These are phyloP conservation scores for Fagopyrum tataricum DNA, from an alignment of 148 eudicot species.

Conservation along the genomic window DNA sequence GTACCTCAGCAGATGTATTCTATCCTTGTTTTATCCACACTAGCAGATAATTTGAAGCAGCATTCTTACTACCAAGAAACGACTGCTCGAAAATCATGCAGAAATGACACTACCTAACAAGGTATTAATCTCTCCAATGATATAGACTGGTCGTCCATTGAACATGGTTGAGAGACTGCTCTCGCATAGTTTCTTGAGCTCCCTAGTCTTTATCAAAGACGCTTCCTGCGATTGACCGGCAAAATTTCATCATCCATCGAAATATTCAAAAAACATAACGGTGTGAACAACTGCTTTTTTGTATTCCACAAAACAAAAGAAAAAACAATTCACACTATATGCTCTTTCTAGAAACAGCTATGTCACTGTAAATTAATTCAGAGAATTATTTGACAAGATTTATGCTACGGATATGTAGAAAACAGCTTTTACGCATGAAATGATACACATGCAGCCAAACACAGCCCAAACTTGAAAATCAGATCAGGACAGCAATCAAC, in stretches of 20 bases:
- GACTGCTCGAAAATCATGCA: constrained; percentile 12
- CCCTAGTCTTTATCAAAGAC: constrained; percentile 66
- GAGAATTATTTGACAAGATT: background rate
- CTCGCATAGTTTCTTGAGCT: constrained; percentile 88
- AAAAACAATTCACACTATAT: too few relatives aligned
- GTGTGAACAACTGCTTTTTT: too few relatives aligned
- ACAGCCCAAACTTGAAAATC: background rate
- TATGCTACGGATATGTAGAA: background rate
- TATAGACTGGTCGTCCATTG: constrained; percentile 88
- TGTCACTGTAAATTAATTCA: background rate
- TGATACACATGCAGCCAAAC: background rate
- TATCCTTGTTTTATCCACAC: background rate
- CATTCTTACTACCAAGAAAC: background rate
- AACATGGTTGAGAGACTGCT: constrained; percentile 74
- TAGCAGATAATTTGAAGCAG: background rate
- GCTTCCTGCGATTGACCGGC: constrained; percentile 58
- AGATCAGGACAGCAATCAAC: background rate
- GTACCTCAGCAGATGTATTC: background rate
- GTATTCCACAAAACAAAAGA: too few relatives aligned
- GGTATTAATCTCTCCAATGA: constrained; percentile 76
- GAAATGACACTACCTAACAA: constrained; percentile 40
- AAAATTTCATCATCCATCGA: background rate
- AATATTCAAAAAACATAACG: too few relatives aligned
- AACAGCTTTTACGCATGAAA: background rate
- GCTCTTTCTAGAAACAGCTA: too few relatives aligned